These are phyloP conservation scores for Ramichloridium luteum DNA, from an alignment of 2,329 filamentous ascomycete species.

Conservation along the genomic window DNA sequence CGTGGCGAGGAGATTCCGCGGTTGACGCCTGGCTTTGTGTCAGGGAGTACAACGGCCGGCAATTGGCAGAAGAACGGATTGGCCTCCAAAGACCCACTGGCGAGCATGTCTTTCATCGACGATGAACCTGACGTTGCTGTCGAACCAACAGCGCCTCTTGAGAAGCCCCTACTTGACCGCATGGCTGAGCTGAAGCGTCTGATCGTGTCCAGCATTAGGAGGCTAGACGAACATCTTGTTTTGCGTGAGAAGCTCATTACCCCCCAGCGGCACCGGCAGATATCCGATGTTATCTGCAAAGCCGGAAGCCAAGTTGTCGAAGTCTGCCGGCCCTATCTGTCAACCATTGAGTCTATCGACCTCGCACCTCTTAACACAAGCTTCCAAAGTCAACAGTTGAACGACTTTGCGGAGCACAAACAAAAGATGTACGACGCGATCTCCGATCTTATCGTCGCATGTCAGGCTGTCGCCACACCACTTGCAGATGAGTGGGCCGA, in stretches of 20 bases:
- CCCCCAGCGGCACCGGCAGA: constrained; percentile 60
- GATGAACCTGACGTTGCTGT: constrained; percentile 64
- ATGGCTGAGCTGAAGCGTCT: constrained; percentile 77
- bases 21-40: constrained; percentile 85
- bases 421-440: constrained; percentile 89
- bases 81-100: constrained; percentile 53
- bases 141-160: constrained; percentile 63
- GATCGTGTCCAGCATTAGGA: constrained; percentile 73
- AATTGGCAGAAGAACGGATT: constrained; percentile 66
- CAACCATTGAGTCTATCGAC: constrained; percentile 83
- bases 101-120: constrained; percentile 60
- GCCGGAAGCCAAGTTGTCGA: constrained; percentile 73
- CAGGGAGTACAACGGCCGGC: constrained; percentile 70
- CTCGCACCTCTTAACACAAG: constrained; percentile 64
- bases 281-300: constrained; percentile 71
- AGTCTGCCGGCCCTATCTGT: constrained; percentile 78
- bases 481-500: constrained; percentile 93
- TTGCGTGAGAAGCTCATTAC: constrained; percentile 73
- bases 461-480: constrained; percentile 83
- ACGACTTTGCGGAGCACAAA: constrained; percentile 81
- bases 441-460: constrained; percentile 74
- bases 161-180: constrained; percentile 64
- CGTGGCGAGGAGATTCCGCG: constrained; percentile 84
- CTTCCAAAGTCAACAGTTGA: constrained; percentile 71
- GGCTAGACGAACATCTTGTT: constrained; percentile 72